Evolutionary conservation across 2,329 filamentous ascomycete species (phyloP).

Genomic region (Penicillium hesseltinei): DNA sequence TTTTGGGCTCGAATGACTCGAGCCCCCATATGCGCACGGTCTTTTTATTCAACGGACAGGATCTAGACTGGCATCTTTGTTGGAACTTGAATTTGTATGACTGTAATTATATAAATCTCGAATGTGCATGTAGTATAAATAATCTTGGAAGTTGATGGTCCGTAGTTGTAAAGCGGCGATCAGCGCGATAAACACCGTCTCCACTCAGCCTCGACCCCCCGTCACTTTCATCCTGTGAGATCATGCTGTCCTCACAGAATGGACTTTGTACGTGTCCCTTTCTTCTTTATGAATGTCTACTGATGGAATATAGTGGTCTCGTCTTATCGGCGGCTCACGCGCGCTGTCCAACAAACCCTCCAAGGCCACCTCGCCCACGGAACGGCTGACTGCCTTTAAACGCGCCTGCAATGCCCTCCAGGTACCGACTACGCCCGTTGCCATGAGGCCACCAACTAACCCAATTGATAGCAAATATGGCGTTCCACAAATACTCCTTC

Average conservation of each 20-base stretch:
- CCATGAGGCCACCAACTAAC: slow-evolving; percentile 4
- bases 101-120: not conserved
- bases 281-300: not conserved
- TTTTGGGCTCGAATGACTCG: not conserved
- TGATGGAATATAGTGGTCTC: slow-evolving; percentile 52
- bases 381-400: slow-evolving; percentile 61
- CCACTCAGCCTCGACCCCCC: slow-evolving; percentile 19
- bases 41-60: not conserved
- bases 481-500: slow-evolving; percentile 54
- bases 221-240: slow-evolving; percentile 24
- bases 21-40: not conserved
- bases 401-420: slow-evolving; percentile 60
- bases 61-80: not conserved
- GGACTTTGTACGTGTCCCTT: slow-evolving; percentile 45
- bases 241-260: slow-evolving; percentile 36
- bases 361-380: slow-evolving; percentile 55
- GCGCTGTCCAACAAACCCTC: slow-evolving; percentile 51
- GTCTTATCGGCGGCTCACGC: slow-evolving; percentile 59
- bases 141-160: too few species aligned
- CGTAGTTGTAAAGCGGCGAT: slow-evolving; percentile 8
- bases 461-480: slow-evolving; percentile 56
- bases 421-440: slow-evolving; percentile 34
- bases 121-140: not conserved
- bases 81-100: not conserved
- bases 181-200: slow-evolving; percentile 21